Conservation (phyloP, 106 monocot genomes). For the Platanthera guangdongensis region DNA sequence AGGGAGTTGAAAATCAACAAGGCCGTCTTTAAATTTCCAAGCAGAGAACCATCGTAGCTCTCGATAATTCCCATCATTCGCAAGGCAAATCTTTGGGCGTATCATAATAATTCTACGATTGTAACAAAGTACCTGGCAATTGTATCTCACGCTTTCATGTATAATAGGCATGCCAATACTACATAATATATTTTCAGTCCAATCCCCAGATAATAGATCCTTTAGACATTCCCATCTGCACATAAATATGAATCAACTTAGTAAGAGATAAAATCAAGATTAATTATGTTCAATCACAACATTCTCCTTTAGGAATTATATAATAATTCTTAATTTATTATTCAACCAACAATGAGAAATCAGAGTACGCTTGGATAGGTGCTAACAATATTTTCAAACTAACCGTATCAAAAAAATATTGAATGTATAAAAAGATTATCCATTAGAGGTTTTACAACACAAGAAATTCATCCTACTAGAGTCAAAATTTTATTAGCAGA, state of each 20-base stretch:
- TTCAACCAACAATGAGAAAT: neutral
- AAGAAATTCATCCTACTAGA: neutral
- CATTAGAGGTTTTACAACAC: neutral
- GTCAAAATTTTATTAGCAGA: neutral
- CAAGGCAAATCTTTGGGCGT: conserved; percentile 91
- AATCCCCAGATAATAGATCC: conserved; percentile 68
- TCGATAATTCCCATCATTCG: conserved; percentile 98
- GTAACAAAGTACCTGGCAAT: conserved; percentile 95
- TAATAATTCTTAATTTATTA: neutral
- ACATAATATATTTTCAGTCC: conserved; percentile 79
- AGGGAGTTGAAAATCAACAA: conserved; percentile 82
- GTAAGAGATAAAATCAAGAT: neutral
- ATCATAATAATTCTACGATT: conserved; percentile 89
- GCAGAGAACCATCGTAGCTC: conserved; percentile 97
- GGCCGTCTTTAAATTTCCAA: conserved; percentile 73
- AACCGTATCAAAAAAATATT: neutral
- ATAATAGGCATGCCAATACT: conserved; percentile 96
- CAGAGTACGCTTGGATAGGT: neutral
- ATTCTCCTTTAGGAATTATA: neutral
- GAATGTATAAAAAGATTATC: neutral
- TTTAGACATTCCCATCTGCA: conserved; percentile 96
- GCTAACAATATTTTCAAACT: neutral
- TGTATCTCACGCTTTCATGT: conserved; percentile 86
- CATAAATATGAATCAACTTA: conserved; percentile 6
- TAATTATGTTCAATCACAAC: neutral